A percentile compares a stretch with the other conserved stretches of the same genome.
Conservation (phyloP, 225 moss, liverwort and hornwort genomes). For the Marchantia polymorpha region DNA sequence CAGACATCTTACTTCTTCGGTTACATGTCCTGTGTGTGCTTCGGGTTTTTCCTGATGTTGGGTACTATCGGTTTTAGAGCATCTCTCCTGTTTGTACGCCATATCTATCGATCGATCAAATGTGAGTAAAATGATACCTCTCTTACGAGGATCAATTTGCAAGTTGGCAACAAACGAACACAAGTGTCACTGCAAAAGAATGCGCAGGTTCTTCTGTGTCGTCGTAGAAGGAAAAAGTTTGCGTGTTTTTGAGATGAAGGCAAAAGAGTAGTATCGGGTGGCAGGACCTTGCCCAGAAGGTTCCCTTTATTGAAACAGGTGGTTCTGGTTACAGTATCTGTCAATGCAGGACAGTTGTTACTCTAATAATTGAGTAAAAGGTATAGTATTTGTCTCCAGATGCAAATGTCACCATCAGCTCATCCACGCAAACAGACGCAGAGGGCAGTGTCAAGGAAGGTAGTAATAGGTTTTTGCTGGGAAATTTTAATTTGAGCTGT, state of each 20-base stretch:
- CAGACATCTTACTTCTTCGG: constrained; percentile 98
- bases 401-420: not conserved
- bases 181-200: not conserved
- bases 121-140: constrained; percentile 58
- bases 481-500: constrained; percentile 20
- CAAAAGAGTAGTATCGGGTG: not conserved
- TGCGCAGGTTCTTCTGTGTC: not conserved
- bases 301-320: not conserved
- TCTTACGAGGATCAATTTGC: not conserved
- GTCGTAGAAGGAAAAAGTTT: not conserved
- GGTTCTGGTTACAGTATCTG: constrained; percentile 2
- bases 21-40: constrained; percentile 97
- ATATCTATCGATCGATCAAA: constrained; percentile 95
- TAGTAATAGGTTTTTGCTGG: constrained; percentile 10
- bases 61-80: constrained; percentile 92
- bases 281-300: not conserved
- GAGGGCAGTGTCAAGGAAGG: constrained; percentile 13
- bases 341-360: constrained; percentile 2
- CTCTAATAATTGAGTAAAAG: constrained; percentile 11
- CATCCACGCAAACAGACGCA: not conserved
- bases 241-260: not conserved
- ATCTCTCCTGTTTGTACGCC: constrained; percentile 88
- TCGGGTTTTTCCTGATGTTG: constrained; percentile 97
- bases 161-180: constrained; percentile 4
- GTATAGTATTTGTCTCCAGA: constrained; percentile 3